Conservation (phyloP, 179 eudicot genomes). For the Vitellaria paradoxa region DNA sequence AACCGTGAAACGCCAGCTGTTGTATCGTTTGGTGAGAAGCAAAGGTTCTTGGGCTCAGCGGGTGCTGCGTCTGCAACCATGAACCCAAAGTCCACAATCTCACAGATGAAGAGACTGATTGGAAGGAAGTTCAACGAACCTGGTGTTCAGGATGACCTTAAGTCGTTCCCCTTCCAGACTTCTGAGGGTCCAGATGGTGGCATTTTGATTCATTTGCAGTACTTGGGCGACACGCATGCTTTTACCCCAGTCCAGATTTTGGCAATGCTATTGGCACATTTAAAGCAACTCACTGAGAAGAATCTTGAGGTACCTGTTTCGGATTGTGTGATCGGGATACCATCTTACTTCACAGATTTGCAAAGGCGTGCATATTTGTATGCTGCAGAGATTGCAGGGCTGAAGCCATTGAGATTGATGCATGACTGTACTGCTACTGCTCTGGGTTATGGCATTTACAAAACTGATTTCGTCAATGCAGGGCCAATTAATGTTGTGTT, state of each 20-base stretch:
- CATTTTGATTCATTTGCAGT: constrained; percentile 62
- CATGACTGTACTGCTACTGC: constrained; percentile 96
- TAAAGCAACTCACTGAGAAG: constrained; percentile 75
- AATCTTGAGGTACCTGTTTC: constrained; percentile 43
- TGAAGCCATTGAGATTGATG: constrained; percentile 71
- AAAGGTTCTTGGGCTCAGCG: constrained; percentile 82
- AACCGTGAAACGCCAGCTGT: constrained; percentile 82
- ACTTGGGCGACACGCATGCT: constrained; percentile 45
- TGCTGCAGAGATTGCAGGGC: constrained; percentile 79
- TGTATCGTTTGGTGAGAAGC: constrained; percentile 90
- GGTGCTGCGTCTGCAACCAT: constrained; percentile 82
- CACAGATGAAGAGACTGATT: constrained; percentile 76
- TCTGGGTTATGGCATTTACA: constrained; percentile 93
- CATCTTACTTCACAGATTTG: constrained; percentile 73
- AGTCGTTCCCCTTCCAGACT: constrained; percentile 76
- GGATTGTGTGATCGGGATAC: constrained; percentile 86
- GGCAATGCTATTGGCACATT: constrained; percentile 86
- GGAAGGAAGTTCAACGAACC: constrained; percentile 54
- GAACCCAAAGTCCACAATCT: constrained; percentile 82
- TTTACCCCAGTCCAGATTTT: constrained; percentile 87
- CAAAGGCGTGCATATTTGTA: constrained; percentile 72
- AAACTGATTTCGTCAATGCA: constrained; percentile 48
- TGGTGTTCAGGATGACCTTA: constrained; percentile 58
- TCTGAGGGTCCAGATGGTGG: constrained; percentile 75
- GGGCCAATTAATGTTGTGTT: constrained; percentile 60